Base-by-base conservation (phyloP, 768 basidiomycete species). In the Boletus sp. region DNA sequence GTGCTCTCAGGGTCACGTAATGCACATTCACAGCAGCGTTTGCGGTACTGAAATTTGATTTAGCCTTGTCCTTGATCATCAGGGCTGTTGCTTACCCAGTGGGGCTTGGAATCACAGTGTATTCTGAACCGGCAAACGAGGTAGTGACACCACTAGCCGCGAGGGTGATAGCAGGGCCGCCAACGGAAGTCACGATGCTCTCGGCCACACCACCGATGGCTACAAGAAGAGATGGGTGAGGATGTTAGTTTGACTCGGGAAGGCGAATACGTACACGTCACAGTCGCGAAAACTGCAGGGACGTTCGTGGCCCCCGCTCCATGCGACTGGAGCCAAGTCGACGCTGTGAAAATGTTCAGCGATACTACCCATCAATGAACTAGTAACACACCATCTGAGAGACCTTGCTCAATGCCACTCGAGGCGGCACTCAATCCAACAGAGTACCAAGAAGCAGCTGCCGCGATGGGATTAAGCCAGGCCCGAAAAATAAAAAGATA, bases 121-220 rank as follows among this genome's bases (percentile, higher is more conserved):
- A 86, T 2, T 79, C 66, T 8, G 78, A 77, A 36, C 85, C 85
- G 28, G 77, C 82, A 58, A 76, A 78, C 18, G 80, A 77, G 30
- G 84, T 86, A 8, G 71, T 74, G 15, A 74, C 73, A 15, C 71
- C 72, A 50, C 68, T 65, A 64, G 77, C 41, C 29, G 84, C 86
- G 18, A 89, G 76, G 0, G 86, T 89, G 55, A 87, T 71, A 1
- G 79, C 86, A 44, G 76, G 62, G 11, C 86, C 87, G 7, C 84
- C 87, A 10, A 66, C 78, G 41, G 80, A 82, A 15, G 83, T 85
- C 30, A 89, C 70, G 18, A 88, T 66, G 14, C 83, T 89, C 49
- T 76, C 71, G 2, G 75, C 80, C 9, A 72, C 55, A 14, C 81
- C 86, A n/a, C 75, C 84, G 54, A 78, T 64, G 32, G 84, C 87